phyloP scores from a whole-genome alignment of 495 filamentous ascomycete genomes.

The Oidiodendron maius region DNA sequence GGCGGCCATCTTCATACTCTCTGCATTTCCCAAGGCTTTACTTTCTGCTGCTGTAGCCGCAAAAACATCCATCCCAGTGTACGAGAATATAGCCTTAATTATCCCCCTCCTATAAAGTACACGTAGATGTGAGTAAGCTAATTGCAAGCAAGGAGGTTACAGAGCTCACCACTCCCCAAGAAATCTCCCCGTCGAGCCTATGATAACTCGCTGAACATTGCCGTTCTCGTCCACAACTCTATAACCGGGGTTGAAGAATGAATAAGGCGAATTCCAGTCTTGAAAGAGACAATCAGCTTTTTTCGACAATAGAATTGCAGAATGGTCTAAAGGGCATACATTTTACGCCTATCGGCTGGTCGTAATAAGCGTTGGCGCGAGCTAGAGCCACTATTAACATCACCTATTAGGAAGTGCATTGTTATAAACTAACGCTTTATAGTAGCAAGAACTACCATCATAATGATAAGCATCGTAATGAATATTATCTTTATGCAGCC shows the following conservation, averaged over 20 bases:
- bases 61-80: no score
- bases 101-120: no score
- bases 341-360: neutral
- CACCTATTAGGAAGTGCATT: neutral
- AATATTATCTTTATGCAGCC: conserved; percentile 36
- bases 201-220: conserved; percentile 4
- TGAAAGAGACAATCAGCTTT: conserved; percentile 3
- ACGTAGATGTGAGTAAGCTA: conserved; percentile 20
- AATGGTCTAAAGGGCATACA: neutral
- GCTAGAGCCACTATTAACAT: neutral
- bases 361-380: neutral
- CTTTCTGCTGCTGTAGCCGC: no score
- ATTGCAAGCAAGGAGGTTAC: neutral
- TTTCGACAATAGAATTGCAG: conserved; percentile 14
- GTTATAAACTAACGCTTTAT: conserved; percentile 20
- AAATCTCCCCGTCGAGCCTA: conserved; percentile 16
- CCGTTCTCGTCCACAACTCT: conserved; percentile 14
- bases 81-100: no score
- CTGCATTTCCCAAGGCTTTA: no score
- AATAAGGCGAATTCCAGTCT: conserved; percentile 26
- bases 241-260: conserved; percentile 23
- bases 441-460: conserved; percentile 25
- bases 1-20: no score
- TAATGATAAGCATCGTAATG: conserved; percentile 32
- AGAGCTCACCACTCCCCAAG: conserved; percentile 20